phyloP scores from a whole-genome alignment of 2,329 filamentous ascomycete genomes.

The Aspergillus udagawae region DNA sequence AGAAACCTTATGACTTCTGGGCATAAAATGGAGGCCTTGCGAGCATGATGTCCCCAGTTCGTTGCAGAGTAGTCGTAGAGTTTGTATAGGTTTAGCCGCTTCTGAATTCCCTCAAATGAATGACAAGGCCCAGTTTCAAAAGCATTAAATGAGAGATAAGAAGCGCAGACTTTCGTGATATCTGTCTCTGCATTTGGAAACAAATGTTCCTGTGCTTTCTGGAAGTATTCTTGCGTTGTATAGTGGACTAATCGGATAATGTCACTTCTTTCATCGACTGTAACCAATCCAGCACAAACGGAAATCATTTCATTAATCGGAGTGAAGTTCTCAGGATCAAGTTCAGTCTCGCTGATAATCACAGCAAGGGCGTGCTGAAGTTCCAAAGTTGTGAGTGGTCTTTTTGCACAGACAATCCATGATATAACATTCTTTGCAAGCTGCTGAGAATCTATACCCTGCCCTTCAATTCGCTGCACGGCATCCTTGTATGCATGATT shows the following conservation, averaged over 20 bases:
- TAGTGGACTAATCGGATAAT: conserved; percentile 33
- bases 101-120: background rate
- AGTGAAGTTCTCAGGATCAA: conserved; percentile 37
- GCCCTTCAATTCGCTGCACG: conserved; percentile 42
- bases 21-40: background rate
- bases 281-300: conserved; percentile 32
- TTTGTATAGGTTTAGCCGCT: background rate
- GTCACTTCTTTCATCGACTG: conserved; percentile 25
- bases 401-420: conserved; percentile 41
- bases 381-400: conserved; percentile 32
- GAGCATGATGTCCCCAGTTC: conserved; percentile 15
- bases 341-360: conserved; percentile 16
- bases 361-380: conserved; percentile 44
- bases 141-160: conserved; percentile 19
- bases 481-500: conserved; percentile 40
- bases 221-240: conserved; percentile 32
- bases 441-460: conserved; percentile 26
- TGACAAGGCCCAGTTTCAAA: conserved; percentile 8
- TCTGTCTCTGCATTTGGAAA: conserved; percentile 13
- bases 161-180: conserved; percentile 15
- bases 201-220: conserved; percentile 5
- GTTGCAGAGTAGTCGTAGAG: conserved; percentile 11
- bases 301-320: conserved; percentile 20
- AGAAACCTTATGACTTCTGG: background rate
- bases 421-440: conserved; percentile 39